A percentile compares a stretch with the other conserved stretches of the same genome.
These are phyloP conservation scores for Quercus parvula DNA, from an alignment of 306 rosid species.

Conservation along the genomic window DNA sequence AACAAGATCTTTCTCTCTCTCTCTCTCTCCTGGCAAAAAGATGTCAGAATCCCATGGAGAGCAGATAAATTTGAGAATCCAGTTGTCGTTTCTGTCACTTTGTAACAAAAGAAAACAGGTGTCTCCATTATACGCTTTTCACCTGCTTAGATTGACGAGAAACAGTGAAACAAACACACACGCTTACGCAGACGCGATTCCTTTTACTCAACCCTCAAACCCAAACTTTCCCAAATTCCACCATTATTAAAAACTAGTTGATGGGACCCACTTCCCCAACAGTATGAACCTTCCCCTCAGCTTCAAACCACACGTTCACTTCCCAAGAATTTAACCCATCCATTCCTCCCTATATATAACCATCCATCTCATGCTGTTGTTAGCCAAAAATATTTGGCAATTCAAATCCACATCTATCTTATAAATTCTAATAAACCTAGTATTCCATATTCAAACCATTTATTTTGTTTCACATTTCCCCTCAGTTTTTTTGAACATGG, in stretches of 20 bases:
- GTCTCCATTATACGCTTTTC: neutral
- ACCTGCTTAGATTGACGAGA: neutral
- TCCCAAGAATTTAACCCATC: constrained; percentile 22
- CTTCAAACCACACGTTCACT: constrained; percentile 25
- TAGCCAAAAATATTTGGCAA: neutral
- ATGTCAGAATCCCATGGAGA: too few relatives aligned
- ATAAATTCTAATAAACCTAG: neutral
- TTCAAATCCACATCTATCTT: neutral
- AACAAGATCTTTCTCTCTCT: too few relatives aligned
- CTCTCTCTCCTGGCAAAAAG: neutral
- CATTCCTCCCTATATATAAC: constrained; percentile 18
- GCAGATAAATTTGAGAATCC: neutral
- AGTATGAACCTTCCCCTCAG: constrained; percentile 30
- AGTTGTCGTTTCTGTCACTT: constrained; percentile 10
- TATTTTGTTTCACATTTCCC: neutral
- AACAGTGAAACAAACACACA: neutral
- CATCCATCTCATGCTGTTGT: neutral
- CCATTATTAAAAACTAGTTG: neutral
- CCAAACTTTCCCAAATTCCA: constrained; percentile 8
- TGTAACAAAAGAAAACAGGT: neutral
- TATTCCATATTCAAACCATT: neutral
- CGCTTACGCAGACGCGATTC: neutral
- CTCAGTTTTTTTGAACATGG: constrained; percentile 29
- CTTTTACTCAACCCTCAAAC: neutral
- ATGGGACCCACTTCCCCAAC: constrained; percentile 31